Conservation (phyloP, 805 yeast genomes). For the Cyberlindnera suaveolens region DNA sequence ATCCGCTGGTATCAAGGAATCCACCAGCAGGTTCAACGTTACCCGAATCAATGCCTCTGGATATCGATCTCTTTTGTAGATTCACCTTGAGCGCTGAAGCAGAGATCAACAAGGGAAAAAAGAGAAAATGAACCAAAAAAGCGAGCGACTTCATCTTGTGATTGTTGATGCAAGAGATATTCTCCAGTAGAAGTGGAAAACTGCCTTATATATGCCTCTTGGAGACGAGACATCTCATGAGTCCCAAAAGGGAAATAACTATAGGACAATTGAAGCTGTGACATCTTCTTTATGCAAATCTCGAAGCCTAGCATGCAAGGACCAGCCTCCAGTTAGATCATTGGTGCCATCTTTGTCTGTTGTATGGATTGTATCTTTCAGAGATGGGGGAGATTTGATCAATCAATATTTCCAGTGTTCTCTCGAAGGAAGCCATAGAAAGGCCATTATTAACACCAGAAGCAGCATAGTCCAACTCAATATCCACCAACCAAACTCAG, state of each 20-base stretch:
- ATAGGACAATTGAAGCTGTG: not conserved
- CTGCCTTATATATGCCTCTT: not conserved
- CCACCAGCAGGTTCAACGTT: not conserved
- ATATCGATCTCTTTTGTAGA: slow-evolving; percentile 2
- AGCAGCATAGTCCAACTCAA: too few relatives aligned
- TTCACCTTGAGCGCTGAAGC: slow-evolving; percentile 6
- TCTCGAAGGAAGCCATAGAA: too few relatives aligned
- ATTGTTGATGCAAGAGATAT: not conserved
- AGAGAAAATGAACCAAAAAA: not conserved
- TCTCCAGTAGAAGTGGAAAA: not conserved
- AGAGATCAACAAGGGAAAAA: not conserved
- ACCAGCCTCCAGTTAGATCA: too few relatives aligned
- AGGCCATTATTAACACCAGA: too few relatives aligned
- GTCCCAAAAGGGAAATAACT: not conserved
- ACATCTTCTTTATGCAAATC: not conserved
- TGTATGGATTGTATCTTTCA: too few relatives aligned
- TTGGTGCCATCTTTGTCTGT: too few relatives aligned
- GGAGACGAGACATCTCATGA: not conserved
- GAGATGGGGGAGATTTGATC: too few relatives aligned
- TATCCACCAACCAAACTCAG: too few relatives aligned
- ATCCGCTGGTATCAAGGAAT: slow-evolving; percentile 1
- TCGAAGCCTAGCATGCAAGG: not conserved
- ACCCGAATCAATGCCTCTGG: slow-evolving; percentile 4
- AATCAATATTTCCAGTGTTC: too few relatives aligned
- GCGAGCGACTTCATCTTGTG: slow-evolving; percentile 1